Evolutionary conservation across 2,329 filamentous ascomycete species (phyloP).

Genomic region (Leptographium galeiforme): DNA sequence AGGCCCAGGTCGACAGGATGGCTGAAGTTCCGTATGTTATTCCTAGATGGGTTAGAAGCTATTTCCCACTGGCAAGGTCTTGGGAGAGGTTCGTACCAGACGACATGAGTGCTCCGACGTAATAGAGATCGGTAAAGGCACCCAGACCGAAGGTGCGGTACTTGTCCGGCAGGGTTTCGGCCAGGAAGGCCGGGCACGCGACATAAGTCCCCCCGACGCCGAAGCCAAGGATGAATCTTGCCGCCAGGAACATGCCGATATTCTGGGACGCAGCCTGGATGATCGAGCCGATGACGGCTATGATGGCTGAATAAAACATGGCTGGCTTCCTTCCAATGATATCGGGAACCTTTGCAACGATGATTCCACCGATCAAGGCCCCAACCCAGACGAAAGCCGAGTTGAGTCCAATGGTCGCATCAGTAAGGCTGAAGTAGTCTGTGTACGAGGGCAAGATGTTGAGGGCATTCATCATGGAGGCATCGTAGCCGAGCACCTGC

Average conservation of each 20-base stretch:
- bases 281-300: constrained; percentile 10
- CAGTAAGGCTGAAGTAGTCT: constrained; percentile 19
- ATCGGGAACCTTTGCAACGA: constrained; percentile 11
- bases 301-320: constrained; percentile 8
- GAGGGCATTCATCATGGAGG: constrained; percentile 18
- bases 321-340: constrained; percentile 12
- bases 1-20: constrained; percentile 9
- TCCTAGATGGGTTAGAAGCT: neutral
- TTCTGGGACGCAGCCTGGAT: constrained; percentile 11
- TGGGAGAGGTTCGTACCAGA: neutral
- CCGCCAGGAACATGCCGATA: constrained; percentile 14
- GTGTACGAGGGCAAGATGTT: constrained; percentile 20
- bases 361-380: constrained; percentile 4
- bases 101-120: neutral
- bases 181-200: constrained; percentile 1
- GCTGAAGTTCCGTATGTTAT: constrained; percentile 3
- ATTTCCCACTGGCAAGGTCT: neutral
- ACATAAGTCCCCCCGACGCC: constrained; percentile 6
- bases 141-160: neutral
- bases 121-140: neutral
- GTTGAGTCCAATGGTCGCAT: constrained; percentile 18
- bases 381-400: constrained; percentile 15
- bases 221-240: constrained; percentile 13
- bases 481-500: constrained; percentile 15
- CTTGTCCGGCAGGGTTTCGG: neutral